Conservation (phyloP, 2,329 filamentous ascomycete genomes). For the Exophiala dermatitidis region DNA sequence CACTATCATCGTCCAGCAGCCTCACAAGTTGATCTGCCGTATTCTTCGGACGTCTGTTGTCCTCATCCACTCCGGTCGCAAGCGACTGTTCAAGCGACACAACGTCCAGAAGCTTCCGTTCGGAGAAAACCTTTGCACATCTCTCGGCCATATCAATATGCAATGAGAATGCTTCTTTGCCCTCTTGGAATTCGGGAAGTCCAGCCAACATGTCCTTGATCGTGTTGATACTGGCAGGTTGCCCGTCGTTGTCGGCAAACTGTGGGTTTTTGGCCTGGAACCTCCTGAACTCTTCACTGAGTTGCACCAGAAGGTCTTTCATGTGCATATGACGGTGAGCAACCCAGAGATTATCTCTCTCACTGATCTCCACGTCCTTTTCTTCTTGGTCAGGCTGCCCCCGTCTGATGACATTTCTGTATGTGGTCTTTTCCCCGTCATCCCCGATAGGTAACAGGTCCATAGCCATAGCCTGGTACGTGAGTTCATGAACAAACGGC, state of each 20-base stretch:
- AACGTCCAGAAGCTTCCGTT: conserved; percentile 76
- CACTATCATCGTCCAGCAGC: conserved; percentile 75
- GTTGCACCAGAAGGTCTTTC: conserved; percentile 92
- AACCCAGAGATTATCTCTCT: conserved; percentile 91
- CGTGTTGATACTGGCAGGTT: conserved; percentile 70
- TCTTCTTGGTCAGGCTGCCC: conserved; percentile 63
- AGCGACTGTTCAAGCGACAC: conserved; percentile 84
- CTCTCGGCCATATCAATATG: conserved; percentile 96
- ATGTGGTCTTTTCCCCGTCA: conserved; percentile 73
- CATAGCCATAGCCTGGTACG: conserved; percentile 97
- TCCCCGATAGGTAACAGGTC: conserved; percentile 85
- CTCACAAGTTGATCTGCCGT: conserved; percentile 77
- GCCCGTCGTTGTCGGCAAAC: conserved; percentile 68
- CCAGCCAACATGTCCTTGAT: conserved; percentile 97
- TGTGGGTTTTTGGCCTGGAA: conserved; percentile 89
- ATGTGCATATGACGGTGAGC: conserved; percentile 92
- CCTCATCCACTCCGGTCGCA: conserved; percentile 87
- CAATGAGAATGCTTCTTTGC: conserved; percentile 89
- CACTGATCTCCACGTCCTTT: conserved; percentile 84
- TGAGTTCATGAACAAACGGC: conserved; percentile 89
- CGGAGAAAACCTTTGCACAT: conserved; percentile 88
- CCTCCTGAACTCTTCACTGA: conserved; percentile 85
- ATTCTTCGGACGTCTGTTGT: conserved; percentile 84
- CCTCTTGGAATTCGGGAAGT: conserved; percentile 86
- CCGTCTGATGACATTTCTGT: conserved; percentile 71